Percentiles rank a stretch among this genome's conserved stretches.
Evolutionary conservation across 768 basidiomycete genomes (phyloP).

Genomic region (Coprinopsis cinerea): DNA sequence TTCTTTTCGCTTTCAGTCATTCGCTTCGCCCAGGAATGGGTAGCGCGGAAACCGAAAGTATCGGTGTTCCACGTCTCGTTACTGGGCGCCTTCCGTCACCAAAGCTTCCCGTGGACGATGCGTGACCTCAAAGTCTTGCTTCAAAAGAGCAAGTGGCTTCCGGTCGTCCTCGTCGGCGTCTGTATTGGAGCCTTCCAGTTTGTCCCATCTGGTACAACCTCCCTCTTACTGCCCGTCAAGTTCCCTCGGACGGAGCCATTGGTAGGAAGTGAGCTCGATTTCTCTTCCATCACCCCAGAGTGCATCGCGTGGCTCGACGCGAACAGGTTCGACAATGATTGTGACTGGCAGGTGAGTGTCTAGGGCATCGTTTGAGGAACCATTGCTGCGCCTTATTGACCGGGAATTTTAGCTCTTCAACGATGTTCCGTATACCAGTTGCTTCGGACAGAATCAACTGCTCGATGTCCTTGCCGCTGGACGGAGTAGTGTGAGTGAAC

Average conservation of each 20-base stretch:
- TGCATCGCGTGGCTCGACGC: neutral
- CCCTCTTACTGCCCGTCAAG: constrained; percentile 14
- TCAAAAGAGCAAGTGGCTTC: constrained; percentile 1
- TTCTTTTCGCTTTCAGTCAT: constrained; percentile 15
- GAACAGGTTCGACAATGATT: neutral
- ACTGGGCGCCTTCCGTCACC: constrained; percentile 14
- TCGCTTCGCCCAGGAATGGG: constrained; percentile 16
- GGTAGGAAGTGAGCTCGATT: neutral
- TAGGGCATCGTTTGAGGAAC: no score
- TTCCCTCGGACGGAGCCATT: constrained; percentile 4
- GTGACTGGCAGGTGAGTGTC: neutral
- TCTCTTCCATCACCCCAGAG: neutral
- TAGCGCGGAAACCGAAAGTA: constrained; percentile 1
- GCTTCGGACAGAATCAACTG: constrained; percentile 19
- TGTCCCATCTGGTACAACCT: constrained; percentile 14
- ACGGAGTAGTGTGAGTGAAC: constrained; percentile 16
- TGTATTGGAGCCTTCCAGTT: constrained; percentile 14
- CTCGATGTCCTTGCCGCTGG: constrained; percentile 19
- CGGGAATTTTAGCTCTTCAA: constrained; percentile 13
- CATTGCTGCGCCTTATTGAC: no score
- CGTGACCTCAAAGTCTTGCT: constrained; percentile 6
- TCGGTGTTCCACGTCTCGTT: constrained; percentile 12
- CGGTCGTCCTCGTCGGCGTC: constrained; percentile 7
- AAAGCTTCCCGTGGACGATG: constrained; percentile 13
- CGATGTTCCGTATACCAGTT: constrained; percentile 13